These are phyloP conservation scores for Sphagnum contortum DNA, from an alignment of 225 moss, liverwort and hornwort genomes.

Conservation along the genomic window DNA sequence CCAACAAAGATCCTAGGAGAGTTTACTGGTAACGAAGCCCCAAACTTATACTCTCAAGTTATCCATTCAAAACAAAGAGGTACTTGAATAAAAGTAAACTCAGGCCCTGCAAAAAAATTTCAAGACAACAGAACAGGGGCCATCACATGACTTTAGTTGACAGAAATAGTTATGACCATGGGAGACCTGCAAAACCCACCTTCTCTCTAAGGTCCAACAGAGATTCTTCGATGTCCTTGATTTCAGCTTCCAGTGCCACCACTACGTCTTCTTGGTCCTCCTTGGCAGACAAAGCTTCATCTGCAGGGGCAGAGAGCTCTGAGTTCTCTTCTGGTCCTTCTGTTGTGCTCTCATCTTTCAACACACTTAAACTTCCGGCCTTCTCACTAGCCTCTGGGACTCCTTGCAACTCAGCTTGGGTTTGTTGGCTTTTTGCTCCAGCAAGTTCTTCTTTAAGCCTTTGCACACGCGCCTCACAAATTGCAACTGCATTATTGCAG, in stretches of 20 bases:
- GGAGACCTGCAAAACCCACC: constrained; percentile 18
- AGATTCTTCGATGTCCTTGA: constrained; percentile 68
- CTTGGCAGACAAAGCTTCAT: constrained; percentile 6
- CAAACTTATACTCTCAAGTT: too few relatives aligned
- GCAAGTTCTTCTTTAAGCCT: constrained; percentile 53
- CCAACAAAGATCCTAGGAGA: too few relatives aligned
- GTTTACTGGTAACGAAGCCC: too few relatives aligned
- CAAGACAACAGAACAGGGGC: too few relatives aligned
- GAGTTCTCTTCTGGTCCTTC: constrained; percentile 14
- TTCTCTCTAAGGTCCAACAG: constrained; percentile 80
- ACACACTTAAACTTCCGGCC: constrained; percentile 14
- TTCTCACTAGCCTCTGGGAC: constrained; percentile 2
- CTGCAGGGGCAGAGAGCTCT: constrained; percentile 17
- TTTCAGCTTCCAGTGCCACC: constrained; percentile 30
- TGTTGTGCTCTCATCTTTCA: constrained; percentile 21
- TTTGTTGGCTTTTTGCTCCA: constrained; percentile 13
- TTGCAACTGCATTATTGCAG: constrained; percentile 70
- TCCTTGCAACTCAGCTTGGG: constrained; percentile 7
- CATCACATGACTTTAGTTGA: too few relatives aligned
- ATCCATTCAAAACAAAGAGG: too few relatives aligned
- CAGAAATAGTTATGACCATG: too few relatives aligned
- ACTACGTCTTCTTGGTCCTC: constrained; percentile 16
- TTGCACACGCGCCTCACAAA: constrained; percentile 68
- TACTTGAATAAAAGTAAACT: too few relatives aligned
- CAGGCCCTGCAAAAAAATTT: too few relatives aligned